Conservation (phyloP, 345 rosid genomes). For the Salix dunnii region DNA sequence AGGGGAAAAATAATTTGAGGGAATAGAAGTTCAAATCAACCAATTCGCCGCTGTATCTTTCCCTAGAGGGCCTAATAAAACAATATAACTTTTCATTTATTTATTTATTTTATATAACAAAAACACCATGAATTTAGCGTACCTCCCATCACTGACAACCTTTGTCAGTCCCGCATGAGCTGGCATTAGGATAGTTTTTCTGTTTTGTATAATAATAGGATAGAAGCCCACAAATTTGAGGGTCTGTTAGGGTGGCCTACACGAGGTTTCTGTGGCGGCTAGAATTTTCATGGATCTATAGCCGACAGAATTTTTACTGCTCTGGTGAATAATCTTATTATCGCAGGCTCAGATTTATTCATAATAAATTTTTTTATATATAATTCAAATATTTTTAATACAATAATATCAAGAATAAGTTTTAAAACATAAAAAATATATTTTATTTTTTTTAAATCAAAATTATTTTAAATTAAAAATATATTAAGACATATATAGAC, state of each 20-base stretch:
- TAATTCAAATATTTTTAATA: not conserved
- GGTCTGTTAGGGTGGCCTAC: not conserved
- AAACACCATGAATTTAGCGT: not conserved
- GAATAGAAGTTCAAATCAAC: too few relatives aligned
- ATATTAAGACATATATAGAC: too few relatives aligned
- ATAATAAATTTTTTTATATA: not conserved
- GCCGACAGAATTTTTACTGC: not conserved
- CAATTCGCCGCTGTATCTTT: not conserved
- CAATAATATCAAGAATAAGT: too few relatives aligned
- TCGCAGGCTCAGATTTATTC: not conserved
- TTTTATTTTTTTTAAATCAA: too few relatives aligned
- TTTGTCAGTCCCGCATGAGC: not conserved
- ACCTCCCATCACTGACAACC: not conserved
- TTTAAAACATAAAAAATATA: too few relatives aligned
- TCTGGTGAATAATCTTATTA: not conserved
- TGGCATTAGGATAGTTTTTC: not conserved
- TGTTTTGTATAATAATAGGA: too few relatives aligned
- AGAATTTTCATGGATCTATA: not conserved
- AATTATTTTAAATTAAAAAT: too few relatives aligned
- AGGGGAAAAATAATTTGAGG: not conserved
- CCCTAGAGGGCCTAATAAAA: not conserved
- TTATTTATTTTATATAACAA: too few relatives aligned
- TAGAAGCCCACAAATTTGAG: not conserved
- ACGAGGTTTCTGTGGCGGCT: not conserved
- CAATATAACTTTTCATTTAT: too few relatives aligned